Percentiles rank a stretch among this genome's conserved stretches.
phyloP scores from a whole-genome alignment of 164 flowering plant species.

The Berberis vulgaris region DNA sequence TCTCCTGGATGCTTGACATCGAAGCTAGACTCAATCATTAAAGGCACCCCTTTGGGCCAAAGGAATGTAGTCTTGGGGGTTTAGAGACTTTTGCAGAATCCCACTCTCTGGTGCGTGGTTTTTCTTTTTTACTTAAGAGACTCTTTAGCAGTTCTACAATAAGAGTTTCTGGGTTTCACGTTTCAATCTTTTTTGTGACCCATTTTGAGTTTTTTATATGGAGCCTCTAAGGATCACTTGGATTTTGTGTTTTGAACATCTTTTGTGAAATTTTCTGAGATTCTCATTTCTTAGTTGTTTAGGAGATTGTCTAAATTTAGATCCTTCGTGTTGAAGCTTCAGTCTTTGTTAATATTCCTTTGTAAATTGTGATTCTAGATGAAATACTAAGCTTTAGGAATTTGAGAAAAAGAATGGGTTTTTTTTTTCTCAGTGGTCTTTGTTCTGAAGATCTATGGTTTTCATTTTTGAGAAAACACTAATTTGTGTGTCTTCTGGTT shows the following conservation, averaged over 20 bases:
- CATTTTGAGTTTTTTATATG: no score
- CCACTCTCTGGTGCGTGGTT: slow-evolving; percentile 4
- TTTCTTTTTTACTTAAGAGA: slow-evolving; percentile 5
- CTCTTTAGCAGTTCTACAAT: slow-evolving; percentile 5
- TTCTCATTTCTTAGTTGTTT: not conserved
- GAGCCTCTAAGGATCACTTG: not conserved
- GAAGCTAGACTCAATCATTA: slow-evolving; percentile 37
- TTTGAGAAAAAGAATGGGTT: no score
- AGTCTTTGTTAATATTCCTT: no score
- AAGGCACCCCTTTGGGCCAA: slow-evolving; percentile 9
- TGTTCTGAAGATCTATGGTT: no score
- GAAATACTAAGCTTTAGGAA: no score
- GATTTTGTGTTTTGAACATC: slow-evolving; percentile 4
- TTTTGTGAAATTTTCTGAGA: slow-evolving; percentile 9
- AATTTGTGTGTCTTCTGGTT: no score
- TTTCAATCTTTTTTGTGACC: no score
- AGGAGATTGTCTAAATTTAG: no score
- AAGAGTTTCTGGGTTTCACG: not conserved
- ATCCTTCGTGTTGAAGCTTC: no score
- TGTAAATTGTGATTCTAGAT: no score
- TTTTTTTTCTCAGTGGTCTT: no score
- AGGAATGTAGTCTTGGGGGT: slow-evolving; percentile 13
- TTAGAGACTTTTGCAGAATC: slow-evolving; percentile 1
- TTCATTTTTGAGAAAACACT: no score
- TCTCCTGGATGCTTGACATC: slow-evolving; percentile 68